Evolutionary conservation across 208 protist genomes (phyloP).

Genomic region (Kentomonas sorsogonicus): DNA sequence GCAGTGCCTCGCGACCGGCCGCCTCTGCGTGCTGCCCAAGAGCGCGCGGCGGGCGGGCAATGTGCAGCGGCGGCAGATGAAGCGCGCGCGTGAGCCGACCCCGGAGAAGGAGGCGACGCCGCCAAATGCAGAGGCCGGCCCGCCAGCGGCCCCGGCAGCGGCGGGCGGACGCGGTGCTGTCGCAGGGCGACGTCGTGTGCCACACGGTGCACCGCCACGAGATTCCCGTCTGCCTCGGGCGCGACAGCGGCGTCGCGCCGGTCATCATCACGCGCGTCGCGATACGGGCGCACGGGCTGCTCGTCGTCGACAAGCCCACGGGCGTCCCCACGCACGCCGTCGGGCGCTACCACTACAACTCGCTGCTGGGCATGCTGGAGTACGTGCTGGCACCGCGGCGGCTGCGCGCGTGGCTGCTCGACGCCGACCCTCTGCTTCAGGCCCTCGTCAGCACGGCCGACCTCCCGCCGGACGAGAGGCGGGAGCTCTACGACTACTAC

Average conservation of each 20-base stretch:
- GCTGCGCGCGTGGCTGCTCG: conserved; percentile 53
- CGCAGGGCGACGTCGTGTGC: conserved; percentile 75
- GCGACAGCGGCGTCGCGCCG: conserved; percentile 39
- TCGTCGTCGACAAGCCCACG: conserved; percentile 66
- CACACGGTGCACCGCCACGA: conserved; percentile 94
- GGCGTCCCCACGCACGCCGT: conserved; percentile 85
- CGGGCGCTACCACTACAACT: conserved; percentile 92
- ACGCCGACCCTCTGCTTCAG: conserved; percentile 60
- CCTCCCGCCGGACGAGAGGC: conserved; percentile 36
- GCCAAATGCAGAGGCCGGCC: not conserved
- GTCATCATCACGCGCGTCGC: conserved; percentile 43
- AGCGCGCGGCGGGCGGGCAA: conserved; percentile 14
- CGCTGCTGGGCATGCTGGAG: conserved; percentile 82
- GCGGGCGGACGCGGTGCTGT: conserved; percentile 21
- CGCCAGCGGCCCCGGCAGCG: not conserved
- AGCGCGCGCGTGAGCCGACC: conserved; percentile 21
- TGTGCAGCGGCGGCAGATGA: conserved; percentile 33
- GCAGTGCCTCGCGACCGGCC: conserved; percentile 62
- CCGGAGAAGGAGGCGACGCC: not conserved
- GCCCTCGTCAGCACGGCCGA: conserved; percentile 47
- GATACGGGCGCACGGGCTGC: conserved; percentile 52
- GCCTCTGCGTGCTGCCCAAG: conserved; percentile 39
- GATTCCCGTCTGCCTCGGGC: conserved; percentile 79
- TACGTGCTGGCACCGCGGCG: conserved; percentile 77
- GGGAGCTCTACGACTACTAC: conserved; percentile 67